Evolutionary conservation across 2,329 filamentous ascomycete species (phyloP).

Genomic region (Sporothrix variecibatus): DNA sequence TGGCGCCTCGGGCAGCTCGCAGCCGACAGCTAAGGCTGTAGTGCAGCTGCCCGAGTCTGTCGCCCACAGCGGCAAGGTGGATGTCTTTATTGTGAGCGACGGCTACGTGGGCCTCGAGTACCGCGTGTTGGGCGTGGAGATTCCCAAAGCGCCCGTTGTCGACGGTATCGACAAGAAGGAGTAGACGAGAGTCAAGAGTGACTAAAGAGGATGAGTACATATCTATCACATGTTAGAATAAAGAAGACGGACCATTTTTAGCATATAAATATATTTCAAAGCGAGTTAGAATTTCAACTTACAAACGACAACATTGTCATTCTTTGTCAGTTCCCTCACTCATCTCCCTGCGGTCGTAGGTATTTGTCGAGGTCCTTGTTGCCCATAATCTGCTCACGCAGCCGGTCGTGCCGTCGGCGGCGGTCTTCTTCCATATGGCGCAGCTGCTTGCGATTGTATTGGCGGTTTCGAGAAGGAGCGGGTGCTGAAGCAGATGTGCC

Average conservation of each 20-base stretch:
- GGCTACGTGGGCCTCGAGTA: slow-evolving; percentile 77
- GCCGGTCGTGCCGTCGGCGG: slow-evolving; percentile 61
- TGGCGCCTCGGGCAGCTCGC: slow-evolving; percentile 34
- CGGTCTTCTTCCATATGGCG: slow-evolving; percentile 59
- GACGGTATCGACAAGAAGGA: slow-evolving; percentile 46
- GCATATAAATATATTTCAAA: neutral
- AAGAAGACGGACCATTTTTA: neutral
- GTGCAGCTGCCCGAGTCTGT: slow-evolving; percentile 61
- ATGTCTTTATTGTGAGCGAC: slow-evolving; percentile 81
- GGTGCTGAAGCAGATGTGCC: neutral
- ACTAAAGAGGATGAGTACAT: neutral
- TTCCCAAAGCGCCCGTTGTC: slow-evolving; percentile 53
- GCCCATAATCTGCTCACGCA: slow-evolving; percentile 72
- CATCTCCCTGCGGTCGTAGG: slow-evolving; percentile 47
- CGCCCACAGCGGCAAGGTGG: slow-evolving; percentile 61
- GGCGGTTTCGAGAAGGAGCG: slow-evolving; percentile 37
- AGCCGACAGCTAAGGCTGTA: slow-evolving; percentile 55
- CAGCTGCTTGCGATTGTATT: slow-evolving; percentile 44
- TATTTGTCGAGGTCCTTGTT: slow-evolving; percentile 77
- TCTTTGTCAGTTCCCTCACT: neutral
- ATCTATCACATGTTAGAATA: slow-evolving; percentile 4
- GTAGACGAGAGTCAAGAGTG: neutral
- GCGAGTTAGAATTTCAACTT: neutral
- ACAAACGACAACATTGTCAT: neutral
- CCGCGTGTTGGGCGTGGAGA: slow-evolving; percentile 49